phyloP scores from a whole-genome alignment of 2,329 filamentous ascomycete genomes.

The Lasiodiplodia hormozganensis region DNA sequence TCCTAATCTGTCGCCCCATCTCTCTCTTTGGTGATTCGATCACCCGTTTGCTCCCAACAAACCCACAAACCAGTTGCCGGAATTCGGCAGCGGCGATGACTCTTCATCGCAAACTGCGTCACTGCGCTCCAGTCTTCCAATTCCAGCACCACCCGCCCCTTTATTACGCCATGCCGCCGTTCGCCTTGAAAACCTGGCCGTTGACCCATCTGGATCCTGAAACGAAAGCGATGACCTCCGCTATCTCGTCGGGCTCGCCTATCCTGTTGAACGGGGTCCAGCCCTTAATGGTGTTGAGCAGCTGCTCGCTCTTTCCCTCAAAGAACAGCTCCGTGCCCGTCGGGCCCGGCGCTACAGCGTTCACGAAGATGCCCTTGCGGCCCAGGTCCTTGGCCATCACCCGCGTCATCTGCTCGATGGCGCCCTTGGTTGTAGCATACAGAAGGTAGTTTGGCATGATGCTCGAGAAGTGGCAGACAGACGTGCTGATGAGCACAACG shows the following conservation, averaged over 20 bases:
- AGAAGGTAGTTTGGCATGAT: conserved; percentile 57
- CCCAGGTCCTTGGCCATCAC: conserved; percentile 64
- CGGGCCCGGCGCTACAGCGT: conserved; percentile 60
- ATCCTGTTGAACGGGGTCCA: conserved; percentile 27
- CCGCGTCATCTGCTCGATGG: conserved; percentile 65
- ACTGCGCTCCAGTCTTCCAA: neutral
- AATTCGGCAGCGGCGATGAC: conserved; percentile 15
- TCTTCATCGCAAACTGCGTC: neutral
- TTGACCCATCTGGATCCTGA: conserved; percentile 33
- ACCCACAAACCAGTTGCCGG: neutral
- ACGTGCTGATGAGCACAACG: conserved; percentile 3
- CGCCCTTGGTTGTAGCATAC: conserved; percentile 60
- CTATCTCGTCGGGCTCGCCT: conserved; percentile 39
- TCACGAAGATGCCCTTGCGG: conserved; percentile 59
- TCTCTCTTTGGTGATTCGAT: conserved; percentile 22
- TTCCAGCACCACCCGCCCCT: too few relatives aligned
- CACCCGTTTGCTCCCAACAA: conserved; percentile 20
- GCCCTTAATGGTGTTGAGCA: conserved; percentile 41
- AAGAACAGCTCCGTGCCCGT: conserved; percentile 59
- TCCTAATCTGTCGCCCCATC: neutral
- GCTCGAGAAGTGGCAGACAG: conserved; percentile 52
- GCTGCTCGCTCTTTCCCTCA: conserved; percentile 51
- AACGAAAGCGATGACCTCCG: conserved; percentile 37
- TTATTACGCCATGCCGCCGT: conserved; percentile 37
- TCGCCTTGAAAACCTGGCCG: conserved; percentile 40